These are phyloP conservation scores for Luffa acutangula DNA, from an alignment of 306 rosid species.

Conservation along the genomic window DNA sequence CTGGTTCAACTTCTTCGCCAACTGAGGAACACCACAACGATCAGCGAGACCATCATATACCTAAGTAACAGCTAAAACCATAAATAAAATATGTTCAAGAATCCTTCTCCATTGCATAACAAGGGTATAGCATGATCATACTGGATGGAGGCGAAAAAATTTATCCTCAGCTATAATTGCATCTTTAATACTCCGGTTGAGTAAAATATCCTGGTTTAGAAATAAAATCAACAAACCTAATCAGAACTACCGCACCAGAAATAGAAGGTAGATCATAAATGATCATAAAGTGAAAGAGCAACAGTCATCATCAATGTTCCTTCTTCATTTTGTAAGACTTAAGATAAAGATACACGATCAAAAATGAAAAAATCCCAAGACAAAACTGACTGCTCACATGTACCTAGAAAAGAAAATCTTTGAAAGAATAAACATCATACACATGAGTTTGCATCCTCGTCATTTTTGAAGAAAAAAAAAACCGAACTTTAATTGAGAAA, in stretches of 20 bases:
- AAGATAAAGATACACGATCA: background rate
- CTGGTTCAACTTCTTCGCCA: conserved; percentile 96
- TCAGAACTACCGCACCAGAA: conserved; percentile 4
- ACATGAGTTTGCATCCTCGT: background rate
- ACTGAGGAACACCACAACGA: conserved; percentile 90
- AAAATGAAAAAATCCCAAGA: background rate
- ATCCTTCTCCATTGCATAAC: conserved; percentile 8
- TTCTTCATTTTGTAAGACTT: conserved; percentile 3
- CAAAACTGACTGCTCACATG: background rate
- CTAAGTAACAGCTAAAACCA: conserved; percentile 28
- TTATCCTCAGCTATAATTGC: conserved; percentile 86
- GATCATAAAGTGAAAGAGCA: background rate
- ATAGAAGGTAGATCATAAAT: background rate
- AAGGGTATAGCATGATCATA: conserved; percentile 32
- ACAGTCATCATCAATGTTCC: conserved; percentile 1
- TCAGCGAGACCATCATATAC: conserved; percentile 84
- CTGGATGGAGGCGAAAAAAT: conserved; percentile 89
- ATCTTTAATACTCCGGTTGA: conserved; percentile 85
- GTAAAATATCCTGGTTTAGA: conserved; percentile 62
- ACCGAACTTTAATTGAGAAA: too few species aligned
- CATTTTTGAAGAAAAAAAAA: background rate
- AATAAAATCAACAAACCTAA: conserved; percentile 18
- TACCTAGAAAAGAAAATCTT: too few species aligned
- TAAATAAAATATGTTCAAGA: conserved; percentile 1
- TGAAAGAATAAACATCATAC: background rate